Percentiles rank a stretch among this genome's conserved stretches.
Conservation (phyloP, 1,284 basidiomycete species). For the Pseudomicrostroma phylloplanum region DNA sequence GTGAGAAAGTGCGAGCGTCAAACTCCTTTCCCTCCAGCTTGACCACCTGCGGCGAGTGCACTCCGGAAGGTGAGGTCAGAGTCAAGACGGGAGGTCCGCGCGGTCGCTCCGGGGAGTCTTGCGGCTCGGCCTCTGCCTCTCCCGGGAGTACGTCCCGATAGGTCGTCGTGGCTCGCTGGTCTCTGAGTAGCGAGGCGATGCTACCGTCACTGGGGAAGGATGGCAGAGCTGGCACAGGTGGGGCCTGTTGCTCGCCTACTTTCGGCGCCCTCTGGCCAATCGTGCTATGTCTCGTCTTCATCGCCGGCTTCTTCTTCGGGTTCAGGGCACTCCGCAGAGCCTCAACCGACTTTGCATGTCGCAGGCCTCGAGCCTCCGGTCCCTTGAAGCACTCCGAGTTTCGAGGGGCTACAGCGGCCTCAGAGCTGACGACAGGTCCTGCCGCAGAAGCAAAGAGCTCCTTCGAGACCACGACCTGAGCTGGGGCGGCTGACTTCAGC, state of each 20-base stretch:
- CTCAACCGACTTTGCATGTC: constrained; percentile 5
- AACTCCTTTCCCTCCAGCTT: constrained; percentile 2
- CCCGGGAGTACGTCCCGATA: neutral
- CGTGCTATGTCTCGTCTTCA: neutral
- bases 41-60: constrained; percentile 3
- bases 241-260: neutral
- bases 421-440: constrained; percentile 1
- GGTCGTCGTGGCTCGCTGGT: neutral
- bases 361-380: neutral
- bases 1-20: constrained; percentile 1
- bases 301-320: neutral
- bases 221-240: constrained; percentile 1
- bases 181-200: neutral
- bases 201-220: constrained; percentile 1
- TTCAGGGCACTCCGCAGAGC: neutral
- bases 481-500: constrained; percentile 4
- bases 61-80: neutral
- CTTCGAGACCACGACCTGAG: neutral
- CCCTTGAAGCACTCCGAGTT: constrained; percentile 6
- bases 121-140: neutral
- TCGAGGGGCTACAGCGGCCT: neutral
- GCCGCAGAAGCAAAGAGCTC: constrained; percentile 1
- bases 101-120: neutral
- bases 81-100: neutral
- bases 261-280: constrained; percentile 4